phyloP scores from a whole-genome alignment of 75 land plant genomes.

The Pinus tabuliformis region DNA sequence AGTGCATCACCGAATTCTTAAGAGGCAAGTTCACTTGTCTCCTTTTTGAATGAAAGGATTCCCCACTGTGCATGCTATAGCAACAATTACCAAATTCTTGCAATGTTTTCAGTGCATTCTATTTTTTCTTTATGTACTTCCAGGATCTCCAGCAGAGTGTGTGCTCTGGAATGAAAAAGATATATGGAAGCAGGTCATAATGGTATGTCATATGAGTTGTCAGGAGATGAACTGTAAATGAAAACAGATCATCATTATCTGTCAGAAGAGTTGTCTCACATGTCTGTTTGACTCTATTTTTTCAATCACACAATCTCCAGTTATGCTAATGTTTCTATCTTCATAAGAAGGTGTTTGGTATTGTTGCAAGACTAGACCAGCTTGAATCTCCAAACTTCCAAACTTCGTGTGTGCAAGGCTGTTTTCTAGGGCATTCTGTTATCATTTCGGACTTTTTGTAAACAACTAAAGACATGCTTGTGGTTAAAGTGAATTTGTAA shows the following conservation, averaged over 20 bases:
- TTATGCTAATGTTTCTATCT: too few species aligned
- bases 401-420: too few species aligned
- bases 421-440: too few species aligned
- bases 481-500: too few species aligned
- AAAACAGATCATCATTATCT: background rate
- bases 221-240: slow-evolving; percentile 9
- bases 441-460: too few species aligned
- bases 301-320: too few species aligned
- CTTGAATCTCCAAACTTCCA: too few species aligned
- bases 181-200: background rate
- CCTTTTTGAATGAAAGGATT: background rate
- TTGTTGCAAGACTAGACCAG: too few species aligned
- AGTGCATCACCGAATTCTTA: slow-evolving; percentile 8
- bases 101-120: background rate
- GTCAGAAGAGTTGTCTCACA: background rate
- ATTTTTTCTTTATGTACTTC: background rate
- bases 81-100: background rate
- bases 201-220: slow-evolving; percentile 1
- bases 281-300: too few species aligned
- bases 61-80: slow-evolving; percentile 8
- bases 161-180: slow-evolving; percentile 7
- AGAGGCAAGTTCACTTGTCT: background rate
- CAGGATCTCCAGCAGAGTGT: slow-evolving; percentile 69
- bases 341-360: too few species aligned
- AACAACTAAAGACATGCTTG: too few species aligned